Evolutionary conservation across 495 filamentous ascomycete genomes (phyloP), one percentile per base, ranked within the genome.

Genomic region (Saxophila tyrrhenica): DNA sequence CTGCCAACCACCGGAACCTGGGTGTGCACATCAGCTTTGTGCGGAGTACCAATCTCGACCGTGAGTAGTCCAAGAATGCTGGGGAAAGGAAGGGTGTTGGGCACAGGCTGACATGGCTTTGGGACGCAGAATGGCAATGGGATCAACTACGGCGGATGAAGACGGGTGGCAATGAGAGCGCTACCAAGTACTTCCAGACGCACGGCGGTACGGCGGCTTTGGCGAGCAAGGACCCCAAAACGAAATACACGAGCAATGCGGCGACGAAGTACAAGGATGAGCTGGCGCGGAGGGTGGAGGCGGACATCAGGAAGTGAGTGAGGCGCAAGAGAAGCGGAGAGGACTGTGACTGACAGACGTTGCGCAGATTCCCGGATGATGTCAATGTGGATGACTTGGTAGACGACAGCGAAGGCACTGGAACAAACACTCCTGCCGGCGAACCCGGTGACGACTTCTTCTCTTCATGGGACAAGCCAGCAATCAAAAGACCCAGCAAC

Each of bases 61-160:
- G 92, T 98, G 87, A 64, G 90, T 70, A 52, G 22, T n/a, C 39
- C 45, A 43, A 11, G n/a, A n/a, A n/a, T n/a, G n/a, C 2, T 52
- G 21, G 44, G 45, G 17, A 5, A 44, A n/a, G n/a, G n/a, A n/a
- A n/a, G n/a, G n/a, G n/a, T n/a, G n/a, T 51, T 10, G 22, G 50
- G 15, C 29, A 55, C n/a, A 22, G 11, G 52, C 24, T 22, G n/a
- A 13, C n/a, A n/a, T n/a, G n/a, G n/a, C n/a, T n/a, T n/a, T 55
- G 42, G 3, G 39, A 23, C 7, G 42, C 64, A 98, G 92, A 94
- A 74, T 98, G 94, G 94, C 87, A 95, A 85, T 97, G 92, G 91
- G 90, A 96, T 64, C 90, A 97, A 65, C 79, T 98, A 29, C 85
- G 92, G 39, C 70, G 86, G n/a, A 98, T 98, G 92, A 97, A 97